Percentiles rank a stretch among this genome's conserved stretches.
Conservation (phyloP, 108 stramenopile species). For the Pseudonitzschia multiseries region DNA sequence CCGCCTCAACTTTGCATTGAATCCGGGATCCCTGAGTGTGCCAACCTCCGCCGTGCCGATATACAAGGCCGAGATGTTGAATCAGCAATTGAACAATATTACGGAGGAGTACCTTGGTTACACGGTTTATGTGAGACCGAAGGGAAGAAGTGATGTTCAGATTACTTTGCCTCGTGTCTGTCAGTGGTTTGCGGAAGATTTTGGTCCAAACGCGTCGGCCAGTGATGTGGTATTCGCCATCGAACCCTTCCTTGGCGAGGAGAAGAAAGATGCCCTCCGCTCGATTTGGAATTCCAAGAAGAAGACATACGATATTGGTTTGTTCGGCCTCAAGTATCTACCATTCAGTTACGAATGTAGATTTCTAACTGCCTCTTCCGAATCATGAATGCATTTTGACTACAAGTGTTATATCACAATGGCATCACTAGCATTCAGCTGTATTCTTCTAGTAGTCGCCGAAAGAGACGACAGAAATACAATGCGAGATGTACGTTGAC, state of each 20-base stretch:
- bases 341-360: slow-evolving; percentile 44
- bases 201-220: slow-evolving; percentile 33
- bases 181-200: slow-evolving; percentile 55
- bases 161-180: slow-evolving; percentile 44
- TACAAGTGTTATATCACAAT: too few species aligned
- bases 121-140: slow-evolving; percentile 16
- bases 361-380: slow-evolving; percentile 23
- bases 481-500: too few species aligned
- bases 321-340: slow-evolving; percentile 34
- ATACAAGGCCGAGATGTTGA: slow-evolving; percentile 27
- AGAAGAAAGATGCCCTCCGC: slow-evolving; percentile 20
- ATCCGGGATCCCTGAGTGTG: slow-evolving; percentile 64
- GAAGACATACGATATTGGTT: slow-evolving; percentile 18
- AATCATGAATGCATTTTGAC: background rate
- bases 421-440: too few species aligned
- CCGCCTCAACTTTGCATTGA: slow-evolving; percentile 71
- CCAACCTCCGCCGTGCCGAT: slow-evolving; percentile 37
- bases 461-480: background rate
- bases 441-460: too few species aligned
- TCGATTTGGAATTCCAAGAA: slow-evolving; percentile 18
- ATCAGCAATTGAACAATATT: slow-evolving; percentile 39
- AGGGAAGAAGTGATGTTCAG: slow-evolving; percentile 18
- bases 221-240: slow-evolving; percentile 29
- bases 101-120: slow-evolving; percentile 22
- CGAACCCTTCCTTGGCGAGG: slow-evolving; percentile 25